Evolutionary conservation across 78 protist genomes (phyloP).

Genomic region (Dictyostelium discoideum): dicty_2.7 NC_007089.4:5058501-5059000

Average conservation of each 20-base stretch:
- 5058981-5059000: background rate
- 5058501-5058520: conserved; percentile 95
- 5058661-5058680: background rate
- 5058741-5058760: conserved; percentile 15
- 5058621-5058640: background rate
- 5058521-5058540: conserved; percentile 83
- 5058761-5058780: conserved; percentile 23
- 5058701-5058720: background rate
- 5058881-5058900: conserved; percentile 15
- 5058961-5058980: conserved; percentile 10
- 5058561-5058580: conserved; percentile 49
- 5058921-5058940: conserved; percentile 46
- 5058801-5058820: conserved; percentile 48
- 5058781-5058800: conserved; percentile 16
- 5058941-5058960: conserved; percentile 48
- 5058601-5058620: background rate
- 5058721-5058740: background rate
- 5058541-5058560: background rate
- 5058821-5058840: conserved; percentile 60
- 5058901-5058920: conserved; percentile 11
- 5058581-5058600: conserved; percentile 17
- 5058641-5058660: conserved; percentile 19
- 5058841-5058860: conserved; percentile 7
- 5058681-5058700: background rate
- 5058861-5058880: conserved; percentile 23